Base-by-base conservation (phyloP, 2,329 filamentous ascomycete species). In the Pseudocercospora pini-densiflorae region DNA sequence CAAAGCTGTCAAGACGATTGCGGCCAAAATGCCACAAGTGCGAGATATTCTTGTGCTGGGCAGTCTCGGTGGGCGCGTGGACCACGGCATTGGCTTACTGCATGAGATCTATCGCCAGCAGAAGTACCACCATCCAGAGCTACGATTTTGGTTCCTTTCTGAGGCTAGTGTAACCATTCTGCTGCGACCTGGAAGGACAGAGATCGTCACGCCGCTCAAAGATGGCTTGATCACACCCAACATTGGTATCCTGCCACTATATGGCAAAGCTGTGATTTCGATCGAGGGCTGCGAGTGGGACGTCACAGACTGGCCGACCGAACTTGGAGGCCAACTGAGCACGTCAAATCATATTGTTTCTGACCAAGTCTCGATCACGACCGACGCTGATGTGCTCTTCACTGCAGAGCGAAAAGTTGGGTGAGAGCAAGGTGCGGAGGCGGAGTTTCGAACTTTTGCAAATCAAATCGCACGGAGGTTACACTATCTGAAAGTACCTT, bases 231-330 rank as follows among this genome's bases (percentile, higher is more conserved):
- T 97, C 73, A 92, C 87, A 6, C 90, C 92, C 76, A 89, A 97
- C 75, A 86, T 96, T 31, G 95, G 95, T 9, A 92, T 99, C 69
- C 83, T 99, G 45, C 95, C 95, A 0, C 81, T 98, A 23, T 90
- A 89, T 63, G 92, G 90, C n/a, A 87, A 89, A 2, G 90, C 92
- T 55, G 79, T 85, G n/a, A 93, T 99, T 72, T 90, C 88, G 7
- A 96, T 92, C 0, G 81, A 83, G 14, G 95, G 95, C 0, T 82
- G 98, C 21, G 90, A 97, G 77, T 99, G 95, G 95, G 93, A 99
- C 79, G 92, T 99, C 1, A 77, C 84, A 66, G 83, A 92, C 67
- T 97, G 94, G 93, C 81, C 86, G 70, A 97, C 82, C 23, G 77
- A 80, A 59, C 81, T 84, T 76, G 82, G 82, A 16, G 78, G 78